Evolutionary conservation across 2,329 filamentous ascomycete species (phyloP), one percentile per base, ranked within the genome.

Genomic region (Neurospora crassa): DNA sequence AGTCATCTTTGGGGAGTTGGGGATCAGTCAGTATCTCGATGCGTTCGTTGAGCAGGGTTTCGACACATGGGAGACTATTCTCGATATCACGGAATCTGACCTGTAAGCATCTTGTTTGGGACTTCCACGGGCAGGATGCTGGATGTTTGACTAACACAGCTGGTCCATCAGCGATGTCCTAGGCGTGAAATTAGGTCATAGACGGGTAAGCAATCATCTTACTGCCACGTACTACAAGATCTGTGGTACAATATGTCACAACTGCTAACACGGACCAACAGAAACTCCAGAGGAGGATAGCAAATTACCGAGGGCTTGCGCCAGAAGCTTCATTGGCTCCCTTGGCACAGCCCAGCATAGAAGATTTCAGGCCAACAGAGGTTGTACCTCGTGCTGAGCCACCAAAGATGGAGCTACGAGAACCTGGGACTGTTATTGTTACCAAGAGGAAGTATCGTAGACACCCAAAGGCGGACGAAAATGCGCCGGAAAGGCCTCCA

Each of bases 241-340:
- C 20, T 12, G 24, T n/a, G 43, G 24, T 42, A 69, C n/a, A 29
- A n/a, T 47, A 24, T 34, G 43, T 5, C 24, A 18, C 41, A 16
- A 10, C 29, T n/a, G 59, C 72, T 76, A 47, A 74, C 70, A 72
- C 34, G 69, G 71, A 37, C 74, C 71, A 67, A 47, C 74, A 93
- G 91, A 93, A 93, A 86, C 84, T 96, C n/a, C 92, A 96, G 82
- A 85, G 92, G 73, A 90, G 91, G 69, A 95, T 96, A 77, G 91
- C 91, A 72, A 91, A 93, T 76, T 89, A 88, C 24, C 85, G 91
- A 78, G 90, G 91, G 24, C 80, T 90, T 71, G 84, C 86, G 18
- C 84, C 87, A 4, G 85, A 86, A 45, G 80, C 82, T 1, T 86
- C 85, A 5, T 77, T 89, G n/a, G 81, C 80, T 29, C 84, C 86